Base-by-base conservation (phyloP, 805 yeast species). In the Candida quercuum region DNA sequence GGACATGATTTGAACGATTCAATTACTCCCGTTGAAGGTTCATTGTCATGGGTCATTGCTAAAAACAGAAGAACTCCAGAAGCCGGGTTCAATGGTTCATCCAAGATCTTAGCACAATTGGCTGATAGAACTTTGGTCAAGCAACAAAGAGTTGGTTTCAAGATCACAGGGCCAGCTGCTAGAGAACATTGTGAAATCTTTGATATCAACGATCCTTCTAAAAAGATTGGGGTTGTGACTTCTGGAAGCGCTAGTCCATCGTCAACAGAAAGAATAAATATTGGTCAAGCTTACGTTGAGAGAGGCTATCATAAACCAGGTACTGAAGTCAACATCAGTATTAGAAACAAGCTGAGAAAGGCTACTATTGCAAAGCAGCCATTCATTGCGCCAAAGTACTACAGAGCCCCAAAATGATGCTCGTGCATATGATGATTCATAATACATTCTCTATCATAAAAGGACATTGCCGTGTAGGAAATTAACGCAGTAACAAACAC, bases 271-370 rank as follows among this genome's bases (percentile, higher is more conserved):
- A 82, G 52, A 68, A 60, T 84, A 38, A 93, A 93, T 56, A 82
- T 93, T 39, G 96, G 95, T 17, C 96, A 89, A 73, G 96, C 84
- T 9, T 93, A 86, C 61, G 72, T 93, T 20, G 72, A 84, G 43
- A 79, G 85, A 52, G 78, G 76, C 3, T 69, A 66, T 50, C 73
- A 76, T 48, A 93, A 91, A 64, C 66, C 74, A 15, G 97, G 95
- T 4, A 78, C 89, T 6, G 66, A 72, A 38, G 68, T 89, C 19
- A 58, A 76, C 39, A 79, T 89, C 36, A 83, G 86, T 50, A 82
- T 91, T 39, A 78, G 98, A 59, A 93, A 91, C 49, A 89, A 88
- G 56, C 61, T 69, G 49, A 78, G 89, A 56, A 81, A 81, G 24
- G 96, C 87, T 5, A 68, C 58, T 21, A 74, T 91, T n/a, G 66